Conservation (phyloP, 208 protist genomes). For the Leishmania mexicana region DNA sequence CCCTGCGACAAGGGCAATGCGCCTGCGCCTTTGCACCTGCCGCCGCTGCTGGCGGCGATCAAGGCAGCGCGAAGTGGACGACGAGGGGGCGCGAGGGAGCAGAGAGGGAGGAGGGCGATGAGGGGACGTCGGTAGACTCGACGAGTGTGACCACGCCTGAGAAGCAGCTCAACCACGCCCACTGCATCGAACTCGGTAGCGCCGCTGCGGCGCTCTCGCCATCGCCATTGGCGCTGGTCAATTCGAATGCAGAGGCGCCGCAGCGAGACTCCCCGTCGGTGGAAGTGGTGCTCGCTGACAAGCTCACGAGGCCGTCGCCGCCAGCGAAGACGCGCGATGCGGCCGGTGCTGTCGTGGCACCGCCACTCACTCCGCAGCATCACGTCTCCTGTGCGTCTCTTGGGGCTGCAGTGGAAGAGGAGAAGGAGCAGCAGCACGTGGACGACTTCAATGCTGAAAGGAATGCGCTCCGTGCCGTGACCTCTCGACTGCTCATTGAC, state of each 20-base stretch:
- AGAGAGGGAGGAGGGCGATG: not conserved
- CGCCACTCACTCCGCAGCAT: not conserved
- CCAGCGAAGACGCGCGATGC: not conserved
- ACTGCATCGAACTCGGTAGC: not conserved
- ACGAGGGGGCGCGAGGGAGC: not conserved
- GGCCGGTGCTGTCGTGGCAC: not conserved
- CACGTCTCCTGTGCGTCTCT: not conserved
- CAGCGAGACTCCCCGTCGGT: not conserved
- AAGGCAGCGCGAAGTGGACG: not conserved
- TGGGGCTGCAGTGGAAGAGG: not conserved
- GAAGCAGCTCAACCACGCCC: constrained; percentile 14
- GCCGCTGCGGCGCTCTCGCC: not conserved
- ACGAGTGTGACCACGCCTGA: constrained; percentile 24
- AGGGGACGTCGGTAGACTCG: constrained; percentile 4
- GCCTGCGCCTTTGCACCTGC: not conserved
- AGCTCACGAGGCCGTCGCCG: constrained; percentile 7
- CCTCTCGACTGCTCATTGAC: not conserved
- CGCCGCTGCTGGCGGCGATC: not conserved
- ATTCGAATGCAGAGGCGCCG: not conserved
- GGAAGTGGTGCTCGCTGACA: constrained; percentile 22
- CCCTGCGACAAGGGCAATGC: not conserved
- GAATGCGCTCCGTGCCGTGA: not conserved
- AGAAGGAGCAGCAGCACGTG: not conserved
- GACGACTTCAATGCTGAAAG: not conserved
- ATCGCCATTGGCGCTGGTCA: not conserved